Percentiles rank a stretch among this genome's conserved stretches.
These are phyloP conservation scores for Erysiphe pulchra DNA, from an alignment of 2,329 filamentous ascomycete genomes.

Conservation along the genomic window DNA sequence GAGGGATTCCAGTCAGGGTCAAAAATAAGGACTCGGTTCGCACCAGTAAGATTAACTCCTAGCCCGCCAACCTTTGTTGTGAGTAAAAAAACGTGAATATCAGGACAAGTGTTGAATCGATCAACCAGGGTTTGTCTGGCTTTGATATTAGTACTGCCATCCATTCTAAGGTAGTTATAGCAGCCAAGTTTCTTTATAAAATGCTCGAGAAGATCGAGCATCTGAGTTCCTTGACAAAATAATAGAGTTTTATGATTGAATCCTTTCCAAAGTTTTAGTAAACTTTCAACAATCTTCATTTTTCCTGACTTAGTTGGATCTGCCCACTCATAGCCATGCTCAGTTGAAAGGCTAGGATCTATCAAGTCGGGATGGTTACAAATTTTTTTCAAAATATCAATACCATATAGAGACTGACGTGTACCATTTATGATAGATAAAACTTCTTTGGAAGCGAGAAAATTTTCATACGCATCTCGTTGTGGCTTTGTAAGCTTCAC, in stretches of 20 bases:
- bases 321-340: constrained; percentile 52
- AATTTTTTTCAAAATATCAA: constrained; percentile 82
- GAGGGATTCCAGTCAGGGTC: constrained; percentile 98
- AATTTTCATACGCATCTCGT: constrained; percentile 53
- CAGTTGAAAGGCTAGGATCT: constrained; percentile 29
- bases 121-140: constrained; percentile 77
- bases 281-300: constrained; percentile 76
- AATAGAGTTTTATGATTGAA: constrained; percentile 71
- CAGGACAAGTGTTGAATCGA: constrained; percentile 61
- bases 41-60: constrained; percentile 82
- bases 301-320: constrained; percentile 63
- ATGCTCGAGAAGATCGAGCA: constrained; percentile 79
- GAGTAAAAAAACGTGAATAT: constrained; percentile 68
- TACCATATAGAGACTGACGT: constrained; percentile 62
- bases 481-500: constrained; percentile 72
- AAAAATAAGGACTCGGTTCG: constrained; percentile 89
- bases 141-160: constrained; percentile 73
- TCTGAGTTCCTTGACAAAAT: constrained; percentile 81
- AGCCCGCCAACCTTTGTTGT: constrained; percentile 90
- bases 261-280: constrained; percentile 71
- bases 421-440: constrained; percentile 51
- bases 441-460: constrained; percentile 65
- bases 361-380: constrained; percentile 90
- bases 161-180: constrained; percentile 71
- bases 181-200: constrained; percentile 43